Conservation (phyloP, 768 basidiomycete genomes). For the Podaxis rugospora region DNA sequence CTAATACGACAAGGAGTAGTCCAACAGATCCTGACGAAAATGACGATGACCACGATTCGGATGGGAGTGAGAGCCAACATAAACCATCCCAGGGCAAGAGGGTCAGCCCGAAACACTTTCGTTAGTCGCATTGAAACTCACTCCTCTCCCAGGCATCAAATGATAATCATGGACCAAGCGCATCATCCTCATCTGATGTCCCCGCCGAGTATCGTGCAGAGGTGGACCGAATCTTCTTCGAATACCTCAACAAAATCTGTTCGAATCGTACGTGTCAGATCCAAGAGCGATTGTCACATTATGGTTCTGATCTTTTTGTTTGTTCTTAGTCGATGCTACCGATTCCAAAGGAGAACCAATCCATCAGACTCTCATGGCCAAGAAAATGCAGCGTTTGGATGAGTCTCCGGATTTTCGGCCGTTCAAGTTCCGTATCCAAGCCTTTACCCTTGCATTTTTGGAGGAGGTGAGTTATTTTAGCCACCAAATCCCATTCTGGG, state of each 20-base stretch:
- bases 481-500: neutral
- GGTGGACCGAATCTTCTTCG: slow-evolving; percentile 88
- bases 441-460: slow-evolving; percentile 93
- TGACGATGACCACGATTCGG: slow-evolving; percentile 38
- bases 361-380: slow-evolving; percentile 97
- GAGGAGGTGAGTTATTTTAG: slow-evolving; percentile 62
- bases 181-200: slow-evolving; percentile 45
- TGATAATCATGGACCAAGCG: slow-evolving; percentile 20
- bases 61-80: slow-evolving; percentile 17
- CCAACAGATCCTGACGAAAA: slow-evolving; percentile 49
- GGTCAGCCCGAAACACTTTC: neutral
- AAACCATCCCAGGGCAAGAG: slow-evolving; percentile 10
- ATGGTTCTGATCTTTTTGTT: slow-evolving; percentile 16
- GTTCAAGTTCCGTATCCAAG: slow-evolving; percentile 98
- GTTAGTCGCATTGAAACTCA: neutral
- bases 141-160: slow-evolving; percentile 19
- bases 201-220: slow-evolving; percentile 77
- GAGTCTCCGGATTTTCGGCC: slow-evolving; percentile 96
- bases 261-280: slow-evolving; percentile 69
- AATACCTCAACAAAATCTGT: slow-evolving; percentile 83
- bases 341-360: slow-evolving; percentile 96
- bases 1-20: slow-evolving; percentile 33
- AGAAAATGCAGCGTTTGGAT: slow-evolving; percentile 96
- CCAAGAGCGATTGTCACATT: slow-evolving; percentile 1
- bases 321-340: slow-evolving; percentile 73